Conservation (phyloP, 2,329 filamentous ascomycete species). For the Venturia asperata region DNA sequence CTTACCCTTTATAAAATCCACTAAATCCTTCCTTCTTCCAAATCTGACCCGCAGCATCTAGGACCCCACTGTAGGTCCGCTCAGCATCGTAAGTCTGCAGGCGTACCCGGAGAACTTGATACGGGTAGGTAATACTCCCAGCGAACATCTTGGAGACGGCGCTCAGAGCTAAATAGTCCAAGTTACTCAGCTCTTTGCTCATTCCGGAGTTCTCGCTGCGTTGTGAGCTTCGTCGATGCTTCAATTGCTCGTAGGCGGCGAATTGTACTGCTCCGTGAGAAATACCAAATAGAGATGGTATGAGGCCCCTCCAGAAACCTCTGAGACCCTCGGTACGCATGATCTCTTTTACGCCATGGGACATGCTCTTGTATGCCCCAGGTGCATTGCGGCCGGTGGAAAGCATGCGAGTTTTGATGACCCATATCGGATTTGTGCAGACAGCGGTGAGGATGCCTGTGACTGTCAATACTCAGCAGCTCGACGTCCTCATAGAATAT, state of each 20-base stretch:
- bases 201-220: conserved; percentile 24
- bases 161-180: conserved; percentile 74
- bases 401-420: conserved; percentile 95
- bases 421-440: conserved; percentile 94
- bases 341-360: conserved; percentile 61
- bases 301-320: conserved; percentile 83
- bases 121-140: conserved; percentile 85
- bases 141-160: conserved; percentile 79
- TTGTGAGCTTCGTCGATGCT: conserved; percentile 49
- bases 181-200: conserved; percentile 50
- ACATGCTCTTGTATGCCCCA: conserved; percentile 76
- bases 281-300: conserved; percentile 77
- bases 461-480: background rate
- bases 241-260: conserved; percentile 78
- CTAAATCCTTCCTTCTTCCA: conserved; percentile 71
- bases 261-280: conserved; percentile 93
- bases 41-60: conserved; percentile 64
- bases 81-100: conserved; percentile 85
- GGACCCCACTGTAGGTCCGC: conserved; percentile 61
- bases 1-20: conserved; percentile 80
- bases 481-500: conserved; percentile 7
- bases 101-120: conserved; percentile 82
- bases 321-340: conserved; percentile 61
- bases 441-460: conserved; percentile 66
- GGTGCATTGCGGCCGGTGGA: conserved; percentile 66